phyloP scores from a whole-genome alignment of 1,284 basidiomycete genomes.

The Ustilago sp. region DNA sequence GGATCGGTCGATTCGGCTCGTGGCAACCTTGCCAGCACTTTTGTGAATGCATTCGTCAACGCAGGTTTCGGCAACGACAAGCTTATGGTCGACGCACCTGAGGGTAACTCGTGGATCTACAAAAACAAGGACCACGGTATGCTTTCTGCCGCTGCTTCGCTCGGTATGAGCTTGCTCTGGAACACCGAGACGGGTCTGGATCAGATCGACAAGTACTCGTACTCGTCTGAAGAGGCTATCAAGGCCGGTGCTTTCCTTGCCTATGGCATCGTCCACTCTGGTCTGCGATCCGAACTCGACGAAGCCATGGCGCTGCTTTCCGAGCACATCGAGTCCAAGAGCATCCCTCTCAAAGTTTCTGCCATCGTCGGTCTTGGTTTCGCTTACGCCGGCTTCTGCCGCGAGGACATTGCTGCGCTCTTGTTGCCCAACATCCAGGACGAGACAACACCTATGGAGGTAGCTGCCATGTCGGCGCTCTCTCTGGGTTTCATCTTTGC shows the following conservation, averaged over 20 bases:
- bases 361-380: constrained; percentile 82
- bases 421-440: constrained; percentile 66
- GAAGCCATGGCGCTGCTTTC: constrained; percentile 90
- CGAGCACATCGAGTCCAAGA: constrained; percentile 91
- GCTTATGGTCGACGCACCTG: constrained; percentile 94
- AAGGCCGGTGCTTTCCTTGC: constrained; percentile 96
- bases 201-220: constrained; percentile 98
- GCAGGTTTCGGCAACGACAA: constrained; percentile 99
- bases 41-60: constrained; percentile 99
- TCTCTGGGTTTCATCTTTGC: constrained; percentile 95
- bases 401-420: constrained; percentile 79
- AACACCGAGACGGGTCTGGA: constrained; percentile 93
- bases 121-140: constrained; percentile 99
- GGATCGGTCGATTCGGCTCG: constrained; percentile 84
- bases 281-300: constrained; percentile 92
- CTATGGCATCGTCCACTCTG: constrained; percentile 90
- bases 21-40: constrained; percentile 93
- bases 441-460: constrained; percentile 80
- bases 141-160: constrained; percentile 94
- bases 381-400: constrained; percentile 91
- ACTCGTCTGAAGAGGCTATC: constrained; percentile 94
- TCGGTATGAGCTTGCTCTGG: constrained; percentile 94
- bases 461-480: constrained; percentile 85
- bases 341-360: constrained; percentile 83
- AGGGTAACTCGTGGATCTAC: constrained; percentile 98